phyloP scores from a whole-genome alignment of 768 basidiomycete genomes.

The Leccinellum luteum region DNA sequence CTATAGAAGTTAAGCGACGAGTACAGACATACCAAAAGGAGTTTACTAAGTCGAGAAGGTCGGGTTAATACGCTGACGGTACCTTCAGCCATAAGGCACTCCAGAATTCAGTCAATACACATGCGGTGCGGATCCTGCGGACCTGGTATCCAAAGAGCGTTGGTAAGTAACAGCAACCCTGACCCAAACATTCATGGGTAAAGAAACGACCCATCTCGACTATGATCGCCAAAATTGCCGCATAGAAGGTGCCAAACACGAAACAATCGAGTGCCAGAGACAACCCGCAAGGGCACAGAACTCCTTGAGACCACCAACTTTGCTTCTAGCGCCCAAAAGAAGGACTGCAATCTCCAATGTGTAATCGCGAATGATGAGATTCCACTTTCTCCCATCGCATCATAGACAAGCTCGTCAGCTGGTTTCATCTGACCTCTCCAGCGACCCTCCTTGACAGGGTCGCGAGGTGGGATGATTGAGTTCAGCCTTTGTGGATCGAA shows the following conservation, averaged over 20 bases:
- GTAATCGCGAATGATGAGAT: conserved; percentile 88
- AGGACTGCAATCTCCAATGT: conserved; percentile 89
- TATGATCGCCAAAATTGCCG: conserved; percentile 90
- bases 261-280: conserved; percentile 84
- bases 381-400: conserved; percentile 74
- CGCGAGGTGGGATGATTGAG: conserved; percentile 74
- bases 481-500: conserved; percentile 85
- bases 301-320: conserved; percentile 86
- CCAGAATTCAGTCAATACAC: conserved; percentile 43
- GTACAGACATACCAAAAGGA: conserved; percentile 63
- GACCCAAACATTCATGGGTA: not conserved
- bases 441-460: conserved; percentile 36
- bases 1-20: not conserved
- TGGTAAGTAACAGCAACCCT: conserved; percentile 7
- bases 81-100: conserved; percentile 29
- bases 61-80: conserved; percentile 31
- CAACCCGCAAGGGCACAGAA: conserved; percentile 91
- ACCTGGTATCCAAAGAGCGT: conserved; percentile 43
- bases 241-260: conserved; percentile 86
- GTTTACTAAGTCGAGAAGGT: conserved; percentile 58
- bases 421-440: conserved; percentile 59
- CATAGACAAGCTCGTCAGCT: conserved; percentile 79
- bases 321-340: conserved; percentile 79
- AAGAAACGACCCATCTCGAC: conserved; percentile 67
- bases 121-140: conserved; percentile 64